Evolutionary conservation across 2,329 filamentous ascomycete genomes (phyloP).

Genomic region (Fusarium stilboides): DNA sequence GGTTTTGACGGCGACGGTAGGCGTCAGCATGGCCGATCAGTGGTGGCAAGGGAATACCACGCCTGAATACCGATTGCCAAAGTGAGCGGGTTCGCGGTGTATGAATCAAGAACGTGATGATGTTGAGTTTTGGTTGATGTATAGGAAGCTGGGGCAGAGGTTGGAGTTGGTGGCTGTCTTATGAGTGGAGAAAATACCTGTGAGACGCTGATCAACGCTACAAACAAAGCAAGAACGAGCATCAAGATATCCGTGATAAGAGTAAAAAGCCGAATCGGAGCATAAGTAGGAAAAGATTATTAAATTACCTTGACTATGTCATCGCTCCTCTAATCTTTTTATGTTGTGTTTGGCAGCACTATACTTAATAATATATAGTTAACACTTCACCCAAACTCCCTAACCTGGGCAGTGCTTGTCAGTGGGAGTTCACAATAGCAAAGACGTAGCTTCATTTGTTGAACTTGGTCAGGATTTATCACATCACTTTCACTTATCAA

Average conservation of each 20-base stretch:
- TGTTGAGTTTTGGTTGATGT: background rate
- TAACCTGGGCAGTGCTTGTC: too few relatives aligned
- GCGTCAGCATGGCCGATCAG: constrained; percentile 55
- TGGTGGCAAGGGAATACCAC: background rate
- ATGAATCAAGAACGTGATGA: background rate
- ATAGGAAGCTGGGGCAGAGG: constrained; percentile 3
- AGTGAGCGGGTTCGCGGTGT: background rate
- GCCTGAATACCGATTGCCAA: background rate
- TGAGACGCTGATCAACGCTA: constrained; percentile 9
- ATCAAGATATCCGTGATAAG: background rate
- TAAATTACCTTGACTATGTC: too few relatives aligned
- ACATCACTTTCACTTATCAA: constrained; percentile 1
- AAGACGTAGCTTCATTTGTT: too few relatives aligned
- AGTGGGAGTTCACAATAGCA: too few relatives aligned
- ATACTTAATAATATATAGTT: too few relatives aligned
- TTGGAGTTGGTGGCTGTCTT: constrained; percentile 3
- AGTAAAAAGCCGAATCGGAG: too few relatives aligned
- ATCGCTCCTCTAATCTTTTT: too few relatives aligned
- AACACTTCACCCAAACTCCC: too few relatives aligned
- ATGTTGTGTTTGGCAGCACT: too few relatives aligned
- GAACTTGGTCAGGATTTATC: too few relatives aligned
- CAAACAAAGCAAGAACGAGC: background rate
- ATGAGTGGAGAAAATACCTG: constrained; percentile 27
- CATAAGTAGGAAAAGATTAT: too few relatives aligned
- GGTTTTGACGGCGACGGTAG: constrained; percentile 53